These are phyloP conservation scores for Triadica sebifera DNA, from an alignment of 345 rosid genomes.

Conservation along the genomic window DNA sequence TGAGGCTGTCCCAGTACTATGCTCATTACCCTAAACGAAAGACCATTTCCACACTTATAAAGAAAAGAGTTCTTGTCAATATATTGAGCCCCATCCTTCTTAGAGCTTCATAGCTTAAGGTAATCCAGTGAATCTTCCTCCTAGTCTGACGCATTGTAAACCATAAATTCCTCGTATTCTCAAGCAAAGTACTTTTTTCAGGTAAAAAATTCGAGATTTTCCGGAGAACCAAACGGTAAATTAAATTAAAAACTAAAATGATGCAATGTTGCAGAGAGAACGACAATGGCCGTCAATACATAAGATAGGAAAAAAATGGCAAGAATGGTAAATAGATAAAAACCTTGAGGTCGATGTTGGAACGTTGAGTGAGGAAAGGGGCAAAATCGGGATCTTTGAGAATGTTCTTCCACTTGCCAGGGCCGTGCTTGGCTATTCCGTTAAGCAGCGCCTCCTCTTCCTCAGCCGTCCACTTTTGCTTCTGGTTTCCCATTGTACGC, in stretches of 20 bases:
- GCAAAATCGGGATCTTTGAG: conserved; percentile 69
- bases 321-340: neutral
- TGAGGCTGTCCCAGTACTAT: no score
- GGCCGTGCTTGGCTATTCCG: conserved; percentile 68
- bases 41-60: no score
- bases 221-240: neutral
- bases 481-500: conserved; percentile 68
- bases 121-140: no score
- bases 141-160: no score
- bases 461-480: conserved; percentile 80
- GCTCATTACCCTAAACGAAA: no score
- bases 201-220: neutral
- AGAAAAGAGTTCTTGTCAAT: no score
- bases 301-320: neutral
- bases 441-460: conserved; percentile 72
- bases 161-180: neutral
- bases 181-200: neutral
- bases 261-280: neutral
- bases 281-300: neutral
- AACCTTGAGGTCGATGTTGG: conserved; percentile 91
- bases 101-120: no score
- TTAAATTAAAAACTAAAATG: neutral
- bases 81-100: no score
- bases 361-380: conserved; percentile 55
- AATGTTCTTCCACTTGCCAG: conserved; percentile 91